A percentile compares a stretch with the other conserved stretches of the same genome.
Conservation (phyloP, 2,329 filamentous ascomycete species). For the Phialophora expanda region DNA sequence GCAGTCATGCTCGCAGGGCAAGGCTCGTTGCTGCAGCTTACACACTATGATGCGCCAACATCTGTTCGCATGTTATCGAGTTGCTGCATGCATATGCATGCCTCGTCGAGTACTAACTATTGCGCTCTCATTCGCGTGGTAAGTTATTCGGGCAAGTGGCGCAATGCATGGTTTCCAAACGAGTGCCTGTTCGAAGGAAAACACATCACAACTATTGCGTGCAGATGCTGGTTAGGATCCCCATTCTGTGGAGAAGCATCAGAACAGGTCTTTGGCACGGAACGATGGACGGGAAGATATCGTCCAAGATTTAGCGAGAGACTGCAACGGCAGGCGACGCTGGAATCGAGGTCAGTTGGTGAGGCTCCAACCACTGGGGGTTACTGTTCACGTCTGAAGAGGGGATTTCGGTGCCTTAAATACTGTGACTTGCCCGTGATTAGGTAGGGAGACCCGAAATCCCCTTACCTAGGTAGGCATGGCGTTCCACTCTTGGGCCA, state of each 20-base stretch:
- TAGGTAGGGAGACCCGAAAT: constrained; percentile 10
- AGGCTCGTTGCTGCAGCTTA: constrained; percentile 11
- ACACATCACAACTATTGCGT: neutral
- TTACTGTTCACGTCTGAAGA: neutral
- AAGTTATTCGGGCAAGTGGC: neutral
- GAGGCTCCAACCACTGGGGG: neutral
- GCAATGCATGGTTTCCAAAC: neutral
- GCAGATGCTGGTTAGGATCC: neutral
- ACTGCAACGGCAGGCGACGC: neutral
- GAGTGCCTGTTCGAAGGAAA: neutral
- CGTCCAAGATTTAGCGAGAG: neutral
- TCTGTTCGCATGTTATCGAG: constrained; percentile 10
- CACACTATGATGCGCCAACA: constrained; percentile 4
- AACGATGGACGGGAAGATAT: neutral
- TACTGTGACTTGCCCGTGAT: constrained; percentile 11
- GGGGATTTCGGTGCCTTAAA: constrained; percentile 7
- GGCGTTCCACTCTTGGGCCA: constrained; percentile 9
- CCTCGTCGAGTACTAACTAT: neutral
- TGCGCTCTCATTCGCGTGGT: neutral
- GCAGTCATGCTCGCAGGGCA: neutral
- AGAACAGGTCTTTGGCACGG: neutral
- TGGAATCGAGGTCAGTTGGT: neutral
- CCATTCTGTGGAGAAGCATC: neutral
- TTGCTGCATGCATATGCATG: constrained; percentile 11
- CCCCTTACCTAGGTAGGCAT: constrained; percentile 16